Base-by-base conservation (phyloP, 2,329 filamentous ascomycete genomes). In the Fusarium begoniae region DNA sequence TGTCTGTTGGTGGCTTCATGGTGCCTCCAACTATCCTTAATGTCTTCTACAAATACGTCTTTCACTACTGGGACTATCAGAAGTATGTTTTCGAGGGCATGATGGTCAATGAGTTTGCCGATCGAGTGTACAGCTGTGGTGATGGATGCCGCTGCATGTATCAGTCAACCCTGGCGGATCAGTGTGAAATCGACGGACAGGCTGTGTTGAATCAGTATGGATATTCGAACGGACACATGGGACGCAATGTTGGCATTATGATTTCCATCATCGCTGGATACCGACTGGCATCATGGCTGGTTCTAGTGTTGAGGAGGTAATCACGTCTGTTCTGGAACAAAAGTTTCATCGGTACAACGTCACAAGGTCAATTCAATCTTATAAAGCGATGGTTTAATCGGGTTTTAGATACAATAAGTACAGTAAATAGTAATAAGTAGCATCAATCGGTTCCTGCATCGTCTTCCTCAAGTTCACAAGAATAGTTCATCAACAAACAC, bases 1-100 rank as follows among this genome's bases (percentile, higher is more conserved):
- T 97, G 94, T 91, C 89, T 58, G 93, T 96, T 4, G 90, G 92
- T 59, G 94, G 94, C 2, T 97, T 97, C 83, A 87, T 97, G 81
- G 94, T 97, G 4, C 88, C 90, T 7, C 90, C 91, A 8, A 89
- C 85, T 3, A 88, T 91, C 5, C 86, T 97, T 45, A 97, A 97
- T 81, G 89, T 88, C 6, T 97, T 97, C 76, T 97, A 93, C 90
- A 90, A 91, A 81, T 96, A 97, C 77, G 93, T 93, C 11, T 96
- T 96, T 77, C 92, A 95, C 80, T 97, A 95, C 81, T 95, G 95
- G 79, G 93, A 97, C 80, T 97, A 97, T 79, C 94, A 96, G 80
- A 89, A 86, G 47, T 97, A 95, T 77, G 94, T 97, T 8, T 97
- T 97, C 80, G 90, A 96, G 79, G 94, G 93, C 20, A 96, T 97